Percentiles rank a stretch among this genome's conserved stretches.
Conservation (phyloP, 2,329 filamentous ascomycete genomes). For the Ustilaginoidea virens region DNA sequence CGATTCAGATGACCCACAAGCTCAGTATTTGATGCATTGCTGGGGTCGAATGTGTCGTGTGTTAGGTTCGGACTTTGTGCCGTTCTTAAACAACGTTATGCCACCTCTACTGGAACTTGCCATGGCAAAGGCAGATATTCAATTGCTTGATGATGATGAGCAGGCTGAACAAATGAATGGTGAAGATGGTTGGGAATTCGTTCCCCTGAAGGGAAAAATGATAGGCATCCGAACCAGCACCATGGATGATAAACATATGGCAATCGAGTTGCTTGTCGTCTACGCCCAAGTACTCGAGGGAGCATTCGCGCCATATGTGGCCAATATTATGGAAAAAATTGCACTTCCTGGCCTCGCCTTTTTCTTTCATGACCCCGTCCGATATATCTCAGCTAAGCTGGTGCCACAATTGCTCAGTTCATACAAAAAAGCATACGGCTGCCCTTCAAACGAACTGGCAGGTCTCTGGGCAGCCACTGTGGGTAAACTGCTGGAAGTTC, state of each 20-base stretch:
- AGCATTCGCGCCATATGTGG: slow-evolving; percentile 80
- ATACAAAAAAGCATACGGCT: slow-evolving; percentile 83
- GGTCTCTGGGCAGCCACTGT: slow-evolving; percentile 74
- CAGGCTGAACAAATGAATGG: slow-evolving; percentile 85
- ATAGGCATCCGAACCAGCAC: slow-evolving; percentile 96
- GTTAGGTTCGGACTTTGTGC: slow-evolving; percentile 76
- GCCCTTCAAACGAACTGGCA: slow-evolving; percentile 62
- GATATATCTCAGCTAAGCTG: slow-evolving; percentile 86
- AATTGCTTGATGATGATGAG: slow-evolving; percentile 87
- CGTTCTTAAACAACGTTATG: slow-evolving; percentile 87
- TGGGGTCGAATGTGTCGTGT: slow-evolving; percentile 99
- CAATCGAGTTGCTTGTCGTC: slow-evolving; percentile 94
- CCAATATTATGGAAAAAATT: slow-evolving; percentile 92
- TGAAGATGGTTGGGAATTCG: slow-evolving; percentile 94
- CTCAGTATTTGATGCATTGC: slow-evolving; percentile 94
- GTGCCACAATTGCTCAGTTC: slow-evolving; percentile 86
- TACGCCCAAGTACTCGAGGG: slow-evolving; percentile 94
- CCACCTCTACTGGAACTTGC: slow-evolving; percentile 83
- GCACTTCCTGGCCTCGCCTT: slow-evolving; percentile 86
- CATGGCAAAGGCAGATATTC: slow-evolving; percentile 91
- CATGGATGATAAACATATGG: slow-evolving; percentile 97
- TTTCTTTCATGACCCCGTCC: slow-evolving; percentile 97
- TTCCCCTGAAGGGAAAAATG: slow-evolving; percentile 92
- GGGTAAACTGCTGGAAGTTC: slow-evolving; percentile 81
- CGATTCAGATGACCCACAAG: slow-evolving; percentile 87